phyloP scores from a whole-genome alignment of 805 yeast genomes.

The Komagataella populi region DNA sequence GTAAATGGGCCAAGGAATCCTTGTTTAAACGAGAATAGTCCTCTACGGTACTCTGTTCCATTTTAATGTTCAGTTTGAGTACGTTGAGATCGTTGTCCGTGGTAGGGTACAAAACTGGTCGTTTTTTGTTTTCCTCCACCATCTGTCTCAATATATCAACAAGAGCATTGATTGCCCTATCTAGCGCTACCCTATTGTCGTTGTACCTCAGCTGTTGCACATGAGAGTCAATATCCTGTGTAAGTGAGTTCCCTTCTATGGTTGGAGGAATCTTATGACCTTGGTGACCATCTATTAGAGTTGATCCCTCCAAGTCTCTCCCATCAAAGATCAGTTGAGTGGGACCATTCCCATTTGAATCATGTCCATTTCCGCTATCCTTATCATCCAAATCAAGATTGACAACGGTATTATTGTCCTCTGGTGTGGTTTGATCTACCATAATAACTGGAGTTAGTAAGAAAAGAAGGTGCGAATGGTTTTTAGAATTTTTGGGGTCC shows the following conservation, averaged over 20 bases:
- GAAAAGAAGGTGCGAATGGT: background rate
- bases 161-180: conserved; percentile 43
- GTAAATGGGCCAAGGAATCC: conserved; percentile 50
- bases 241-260: background rate
- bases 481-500: background rate
- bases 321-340: background rate
- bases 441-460: background rate
- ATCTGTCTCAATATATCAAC: conserved; percentile 36
- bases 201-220: conserved; percentile 67
- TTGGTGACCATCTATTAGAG: conserved; percentile 1
- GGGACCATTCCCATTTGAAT: background rate
- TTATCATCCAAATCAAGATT: background rate
- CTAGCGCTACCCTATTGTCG: conserved; percentile 52
- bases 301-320: conserved; percentile 2
- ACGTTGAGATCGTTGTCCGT: conserved; percentile 20
- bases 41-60: conserved; percentile 28
- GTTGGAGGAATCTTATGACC: background rate
- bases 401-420: background rate
- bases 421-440: background rate
- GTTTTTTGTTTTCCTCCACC: conserved; percentile 36
- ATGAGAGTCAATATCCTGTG: conserved; percentile 25
- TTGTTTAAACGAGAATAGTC: conserved; percentile 47
- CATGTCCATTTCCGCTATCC: background rate
- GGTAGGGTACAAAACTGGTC: conserved; percentile 56
- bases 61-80: conserved; percentile 46